phyloP scores from a whole-genome alignment of 1,139 yeast species.

The Magnusiomyces ingens region DNA sequence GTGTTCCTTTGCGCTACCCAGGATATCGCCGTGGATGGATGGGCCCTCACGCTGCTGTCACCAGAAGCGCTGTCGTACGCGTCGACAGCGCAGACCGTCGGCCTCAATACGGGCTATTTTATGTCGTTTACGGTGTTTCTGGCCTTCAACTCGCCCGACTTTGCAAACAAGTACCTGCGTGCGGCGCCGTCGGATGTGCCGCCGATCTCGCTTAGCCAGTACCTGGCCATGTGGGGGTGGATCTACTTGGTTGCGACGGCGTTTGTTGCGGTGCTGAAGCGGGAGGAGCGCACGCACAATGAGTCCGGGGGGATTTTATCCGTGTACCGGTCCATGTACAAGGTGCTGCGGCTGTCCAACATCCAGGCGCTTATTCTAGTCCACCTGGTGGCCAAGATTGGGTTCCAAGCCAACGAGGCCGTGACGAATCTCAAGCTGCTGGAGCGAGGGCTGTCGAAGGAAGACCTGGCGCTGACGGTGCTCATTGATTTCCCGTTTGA shows the following conservation, averaged over 20 bases:
- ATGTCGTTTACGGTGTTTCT: conserved; percentile 83
- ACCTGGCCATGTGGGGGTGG: conserved; percentile 73
- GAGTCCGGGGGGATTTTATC: conserved; percentile 30
- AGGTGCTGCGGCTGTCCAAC: conserved; percentile 67
- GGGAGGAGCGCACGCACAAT: conserved; percentile 39
- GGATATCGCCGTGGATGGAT: conserved; percentile 97
- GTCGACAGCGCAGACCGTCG: conserved; percentile 94
- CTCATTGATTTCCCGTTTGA: conserved; percentile 95
- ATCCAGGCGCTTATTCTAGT: conserved; percentile 69
- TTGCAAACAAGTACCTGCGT: conserved; percentile 79
- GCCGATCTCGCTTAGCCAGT: conserved; percentile 63
- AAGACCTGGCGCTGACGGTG: conserved; percentile 88
- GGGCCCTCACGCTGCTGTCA: conserved; percentile 88
- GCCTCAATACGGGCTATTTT: conserved; percentile 89
- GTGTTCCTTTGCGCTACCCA: conserved; percentile 94
- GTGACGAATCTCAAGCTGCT: conserved; percentile 86
- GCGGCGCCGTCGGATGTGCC: conserved; percentile 55
- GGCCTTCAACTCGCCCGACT: conserved; percentile 87
- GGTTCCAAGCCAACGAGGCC: conserved; percentile 93
- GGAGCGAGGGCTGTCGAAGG: conserved; percentile 91
- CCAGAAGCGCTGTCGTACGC: conserved; percentile 83
- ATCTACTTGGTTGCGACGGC: conserved; percentile 63
- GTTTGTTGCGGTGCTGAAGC: conserved; percentile 42
- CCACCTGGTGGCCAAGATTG: conserved; percentile 76
- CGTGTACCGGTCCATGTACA: conserved; percentile 72